Base-by-base conservation (phyloP, 2,329 filamentous ascomycete genomes). In the Mycosphaerella sp. region DNA sequence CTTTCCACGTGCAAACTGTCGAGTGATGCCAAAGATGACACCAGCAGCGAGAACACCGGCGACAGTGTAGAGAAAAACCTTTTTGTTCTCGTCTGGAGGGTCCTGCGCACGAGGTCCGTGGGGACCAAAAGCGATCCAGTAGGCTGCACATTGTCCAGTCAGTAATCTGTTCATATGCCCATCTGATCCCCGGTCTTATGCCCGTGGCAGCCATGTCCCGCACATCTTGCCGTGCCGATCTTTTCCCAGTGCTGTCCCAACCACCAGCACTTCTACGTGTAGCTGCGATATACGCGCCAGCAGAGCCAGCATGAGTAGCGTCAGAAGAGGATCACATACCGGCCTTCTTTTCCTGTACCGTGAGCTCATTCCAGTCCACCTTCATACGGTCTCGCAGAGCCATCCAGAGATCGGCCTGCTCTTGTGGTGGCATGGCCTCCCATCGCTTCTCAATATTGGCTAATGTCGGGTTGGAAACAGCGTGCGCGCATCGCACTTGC, bases 321-420 rank as follows among this genome's bases (percentile, higher is more conserved):
- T 25, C 3, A 25, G 21, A 41, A 40, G 32, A 17, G 30, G 2
- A 42, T 21, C 30, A 65, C 63, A 32, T 64, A 65, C 93, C 91
- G 66, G 93, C 93, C 80, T 95, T 97, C 87, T 98, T 95, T 82
- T 98, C 93, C 75, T 93, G 86, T 68, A 94, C 64, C 46, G 93
- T 96, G 77, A 98, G 78, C 70, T 97, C 89, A 69, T 85, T 82
- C 93, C 93, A 98, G 79, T 89, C 89, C 66, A 81, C 84, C 87
- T 95, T 96, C 93, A 98, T 98, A 70, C 93, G 86, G 77, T 98
- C 93, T 74, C 93, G 84, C 73, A 98, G 79, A 64, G 86, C 79
- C 93, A 98, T 98, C 93, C 93, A 98, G 66, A 98, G 79, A 71
- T 98, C 93, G 63, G 93, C 93, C 83, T 98, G 93, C 82, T 98